Evolutionary conservation across 371 early-diverging fungal species (phyloP).

Genomic region (Mortierella sp.): DNA sequence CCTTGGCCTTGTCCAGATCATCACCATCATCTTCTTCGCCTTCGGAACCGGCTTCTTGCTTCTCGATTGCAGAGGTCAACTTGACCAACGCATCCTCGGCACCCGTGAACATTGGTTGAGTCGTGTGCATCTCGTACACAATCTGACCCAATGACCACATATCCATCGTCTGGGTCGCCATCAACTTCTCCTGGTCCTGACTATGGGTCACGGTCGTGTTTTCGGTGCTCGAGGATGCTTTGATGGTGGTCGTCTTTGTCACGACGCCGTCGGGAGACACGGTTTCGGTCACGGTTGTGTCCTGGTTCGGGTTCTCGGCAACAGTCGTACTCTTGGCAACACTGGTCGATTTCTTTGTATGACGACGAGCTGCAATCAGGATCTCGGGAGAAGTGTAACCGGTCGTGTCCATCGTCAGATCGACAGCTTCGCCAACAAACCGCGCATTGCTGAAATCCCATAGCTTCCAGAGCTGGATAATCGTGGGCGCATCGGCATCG

Average conservation of each 20-base stretch:
- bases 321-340: not conserved
- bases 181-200: conserved; percentile 29
- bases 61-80: conserved; percentile 27
- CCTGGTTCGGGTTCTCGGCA: conserved; percentile 19
- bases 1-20: conserved; percentile 35
- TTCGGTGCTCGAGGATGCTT: conserved; percentile 7
- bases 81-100: conserved; percentile 34
- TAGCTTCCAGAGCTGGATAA: conserved; percentile 46
- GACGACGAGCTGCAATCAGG: conserved; percentile 24
- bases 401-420: conserved; percentile 28
- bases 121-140: conserved; percentile 53
- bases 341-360: conserved; percentile 1
- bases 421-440: conserved; percentile 45
- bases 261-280: conserved; percentile 18
- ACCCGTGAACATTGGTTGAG: conserved; percentile 39
- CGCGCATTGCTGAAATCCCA: conserved; percentile 53
- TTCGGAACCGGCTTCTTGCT: not conserved
- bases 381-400: conserved; percentile 47
- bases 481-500: conserved; percentile 21
- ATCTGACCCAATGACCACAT: conserved; percentile 58
- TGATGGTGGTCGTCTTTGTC: conserved; percentile 35
- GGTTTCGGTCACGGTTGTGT: conserved; percentile 1
- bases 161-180: conserved; percentile 51
- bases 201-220: conserved; percentile 2
- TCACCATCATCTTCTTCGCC: conserved; percentile 14